Percentiles rank a stretch among this genome's conserved stretches.
These are phyloP conservation scores for Populus nigra DNA, from an alignment of 345 rosid genomes.

Conservation along the genomic window DNA sequence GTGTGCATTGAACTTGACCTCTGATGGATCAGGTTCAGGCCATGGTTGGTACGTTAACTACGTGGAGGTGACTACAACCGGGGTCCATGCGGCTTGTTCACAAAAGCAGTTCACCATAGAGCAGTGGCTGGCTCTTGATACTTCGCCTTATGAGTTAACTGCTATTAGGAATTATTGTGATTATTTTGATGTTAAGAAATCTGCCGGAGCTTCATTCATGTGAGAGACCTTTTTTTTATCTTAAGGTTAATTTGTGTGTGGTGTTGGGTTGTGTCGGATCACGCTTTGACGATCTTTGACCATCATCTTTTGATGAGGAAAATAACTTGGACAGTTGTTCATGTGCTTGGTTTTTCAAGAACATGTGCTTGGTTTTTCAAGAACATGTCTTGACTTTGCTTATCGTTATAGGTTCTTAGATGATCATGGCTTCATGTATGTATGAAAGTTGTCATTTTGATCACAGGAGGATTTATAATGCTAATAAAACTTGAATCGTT, in stretches of 20 bases:
- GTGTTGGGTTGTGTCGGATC: background rate
- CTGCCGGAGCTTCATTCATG: background rate
- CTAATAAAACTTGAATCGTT: background rate
- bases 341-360: background rate
- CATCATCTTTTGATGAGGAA: background rate
- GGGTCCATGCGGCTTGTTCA: constrained; percentile 50
- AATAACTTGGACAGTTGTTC: background rate
- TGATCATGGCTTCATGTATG: too few relatives aligned
- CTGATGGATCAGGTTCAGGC: constrained; percentile 69
- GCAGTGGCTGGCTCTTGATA: constrained; percentile 77
- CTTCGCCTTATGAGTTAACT: constrained; percentile 56
- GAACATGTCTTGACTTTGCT: background rate
- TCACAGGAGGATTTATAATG: background rate
- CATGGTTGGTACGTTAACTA: constrained; percentile 91
- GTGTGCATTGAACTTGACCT: constrained; percentile 67
- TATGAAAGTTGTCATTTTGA: too few relatives aligned
- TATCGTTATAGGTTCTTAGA: background rate
- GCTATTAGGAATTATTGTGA: constrained; percentile 50
- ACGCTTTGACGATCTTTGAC: background rate
- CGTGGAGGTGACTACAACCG: constrained; percentile 66
- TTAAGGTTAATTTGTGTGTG: background rate
- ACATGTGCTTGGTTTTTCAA: background rate
- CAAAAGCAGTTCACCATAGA: constrained; percentile 60
- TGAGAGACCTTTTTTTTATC: background rate
- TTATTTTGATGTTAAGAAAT: background rate